Percentiles rank a stretch among this genome's conserved stretches.
These are phyloP conservation scores for Tetrapisispora fleetii DNA, from an alignment of 805 yeast genomes.

Conservation along the genomic window DNA sequence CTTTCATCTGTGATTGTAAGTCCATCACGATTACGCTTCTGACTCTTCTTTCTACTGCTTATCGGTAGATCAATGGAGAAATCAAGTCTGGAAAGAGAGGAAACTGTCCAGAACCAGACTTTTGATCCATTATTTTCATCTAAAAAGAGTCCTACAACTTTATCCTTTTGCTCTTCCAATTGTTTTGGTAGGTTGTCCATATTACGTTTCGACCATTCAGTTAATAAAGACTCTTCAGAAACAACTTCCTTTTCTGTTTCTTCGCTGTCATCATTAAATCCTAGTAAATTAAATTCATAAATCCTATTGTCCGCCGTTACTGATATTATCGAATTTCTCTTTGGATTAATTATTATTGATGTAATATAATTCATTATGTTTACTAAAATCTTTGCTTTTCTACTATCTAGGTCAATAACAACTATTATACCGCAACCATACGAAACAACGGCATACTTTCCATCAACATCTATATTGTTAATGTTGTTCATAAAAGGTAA, in stretches of 20 bases:
- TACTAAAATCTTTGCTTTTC: constrained; percentile 37
- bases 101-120: constrained; percentile 82
- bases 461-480: constrained; percentile 41
- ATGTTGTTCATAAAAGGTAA: constrained; percentile 43
- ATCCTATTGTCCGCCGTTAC: constrained; percentile 68
- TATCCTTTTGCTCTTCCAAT: constrained; percentile 47
- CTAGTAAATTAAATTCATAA: constrained; percentile 46
- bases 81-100: constrained; percentile 74
- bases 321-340: constrained; percentile 43
- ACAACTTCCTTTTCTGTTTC: constrained; percentile 5
- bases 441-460: constrained; percentile 46
- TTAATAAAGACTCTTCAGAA: constrained; percentile 24
- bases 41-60: constrained; percentile 23
- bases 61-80: constrained; percentile 47
- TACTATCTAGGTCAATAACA: constrained; percentile 25
- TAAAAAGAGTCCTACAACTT: constrained; percentile 61
- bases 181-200: constrained; percentile 65
- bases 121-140: constrained; percentile 34
- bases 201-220: constrained; percentile 74
- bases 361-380: constrained; percentile 52
- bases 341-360: constrained; percentile 45
- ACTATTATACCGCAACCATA: constrained; percentile 62
- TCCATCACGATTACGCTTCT: constrained; percentile 36
- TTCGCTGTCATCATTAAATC: background rate
- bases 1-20: constrained; percentile 34